Conservation (phyloP, 352 stramenopile species). For the Pythium myriotylum region DNA sequence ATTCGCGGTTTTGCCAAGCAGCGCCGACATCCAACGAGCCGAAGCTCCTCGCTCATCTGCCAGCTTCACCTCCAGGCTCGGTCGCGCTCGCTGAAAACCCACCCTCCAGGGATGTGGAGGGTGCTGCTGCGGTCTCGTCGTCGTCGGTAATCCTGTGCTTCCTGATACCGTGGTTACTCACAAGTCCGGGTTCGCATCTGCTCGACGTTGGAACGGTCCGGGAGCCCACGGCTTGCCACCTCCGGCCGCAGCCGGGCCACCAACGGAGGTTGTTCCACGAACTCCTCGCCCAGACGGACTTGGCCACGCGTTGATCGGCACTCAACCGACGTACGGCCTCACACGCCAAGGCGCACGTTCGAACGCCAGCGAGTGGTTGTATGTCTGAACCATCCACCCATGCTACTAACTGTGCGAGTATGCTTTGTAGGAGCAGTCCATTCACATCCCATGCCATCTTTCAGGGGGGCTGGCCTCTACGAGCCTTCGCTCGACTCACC, state of each 20-base stretch:
- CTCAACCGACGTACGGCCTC: neutral
- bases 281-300: neutral
- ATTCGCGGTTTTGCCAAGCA: conserved; percentile 8
- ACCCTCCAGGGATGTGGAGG: too few relatives aligned
- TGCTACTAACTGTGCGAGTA: conserved; percentile 1
- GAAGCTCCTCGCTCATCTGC: neutral
- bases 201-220: too few relatives aligned
- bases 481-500: conserved; percentile 1
- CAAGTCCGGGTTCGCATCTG: too few relatives aligned
- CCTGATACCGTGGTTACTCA: too few relatives aligned
- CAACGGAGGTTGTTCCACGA: neutral
- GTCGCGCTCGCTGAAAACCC: too few relatives aligned
- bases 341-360: neutral
- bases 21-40: neutral
- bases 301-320: neutral
- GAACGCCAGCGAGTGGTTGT: neutral
- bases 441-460: neutral
- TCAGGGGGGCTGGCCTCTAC: neutral
- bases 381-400: neutral
- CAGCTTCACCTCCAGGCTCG: neutral
- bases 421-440: neutral
- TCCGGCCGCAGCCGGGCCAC: neutral
- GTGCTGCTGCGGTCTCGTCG: too few relatives aligned
- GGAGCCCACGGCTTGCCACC: neutral
- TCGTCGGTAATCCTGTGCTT: too few relatives aligned